phyloP scores from a whole-genome alignment of 805 yeast genomes.

The Starmerella davenportii region DNA sequence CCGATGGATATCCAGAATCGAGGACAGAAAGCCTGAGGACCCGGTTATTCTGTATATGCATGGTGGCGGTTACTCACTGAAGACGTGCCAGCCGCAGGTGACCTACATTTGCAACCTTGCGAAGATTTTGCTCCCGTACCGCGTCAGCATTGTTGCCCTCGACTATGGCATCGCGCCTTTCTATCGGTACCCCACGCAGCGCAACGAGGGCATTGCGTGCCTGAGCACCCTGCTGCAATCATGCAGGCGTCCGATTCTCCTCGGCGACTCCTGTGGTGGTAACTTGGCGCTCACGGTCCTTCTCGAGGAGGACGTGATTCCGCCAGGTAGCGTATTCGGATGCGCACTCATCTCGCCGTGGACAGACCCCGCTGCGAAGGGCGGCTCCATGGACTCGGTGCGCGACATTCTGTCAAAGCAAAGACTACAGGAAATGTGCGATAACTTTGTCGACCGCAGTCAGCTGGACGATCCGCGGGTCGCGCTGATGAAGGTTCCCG shows the following conservation, averaged over 20 bases:
- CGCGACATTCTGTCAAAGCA: constrained; percentile 8
- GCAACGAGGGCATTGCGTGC: constrained; percentile 16
- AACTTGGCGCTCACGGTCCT: constrained; percentile 16
- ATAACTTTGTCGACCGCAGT: constrained; percentile 2
- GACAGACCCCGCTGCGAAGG: constrained; percentile 8
- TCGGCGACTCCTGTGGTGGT: constrained; percentile 24
- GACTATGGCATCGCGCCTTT: constrained; percentile 21
- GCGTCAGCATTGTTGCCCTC: constrained; percentile 14
- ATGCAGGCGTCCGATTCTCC: constrained; percentile 15
- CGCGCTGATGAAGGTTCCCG: constrained; percentile 9
- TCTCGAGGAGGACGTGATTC: constrained; percentile 4
- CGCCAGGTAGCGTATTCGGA: constrained; percentile 4
- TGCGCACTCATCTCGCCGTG: constrained; percentile 15
- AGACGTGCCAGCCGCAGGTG: constrained; percentile 13
- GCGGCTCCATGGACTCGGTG: constrained; percentile 8
- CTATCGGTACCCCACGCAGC: constrained; percentile 18
- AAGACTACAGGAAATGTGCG: constrained; percentile 9
- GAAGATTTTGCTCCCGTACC: constrained; percentile 1
- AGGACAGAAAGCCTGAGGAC: constrained; percentile 13
- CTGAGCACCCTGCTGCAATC: constrained; percentile 12
- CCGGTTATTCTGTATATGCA: constrained; percentile 18
- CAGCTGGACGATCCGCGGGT: constrained; percentile 10
- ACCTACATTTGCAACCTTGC: constrained; percentile 9
- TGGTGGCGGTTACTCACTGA: constrained; percentile 18
- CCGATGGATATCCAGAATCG: constrained; percentile 17